A percentile compares a stretch with the other conserved stretches of the same genome.
These are phyloP conservation scores for Wickerhamomyces chambardii DNA, from an alignment of 805 yeast species.

Conservation along the genomic window DNA sequence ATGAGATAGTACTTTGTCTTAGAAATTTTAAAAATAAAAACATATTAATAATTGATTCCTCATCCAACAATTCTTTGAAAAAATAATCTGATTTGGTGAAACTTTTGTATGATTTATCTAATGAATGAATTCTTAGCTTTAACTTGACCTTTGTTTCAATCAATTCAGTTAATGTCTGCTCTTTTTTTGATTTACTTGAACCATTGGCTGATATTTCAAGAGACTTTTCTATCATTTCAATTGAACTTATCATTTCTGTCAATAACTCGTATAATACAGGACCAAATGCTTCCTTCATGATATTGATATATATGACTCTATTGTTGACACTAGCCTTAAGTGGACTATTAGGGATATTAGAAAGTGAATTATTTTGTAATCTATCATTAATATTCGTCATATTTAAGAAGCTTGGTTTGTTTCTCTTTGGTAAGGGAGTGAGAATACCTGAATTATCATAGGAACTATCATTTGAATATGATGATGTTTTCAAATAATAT, in stretches of 20 bases:
- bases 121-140: slow-evolving; percentile 18
- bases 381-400: too few relatives aligned
- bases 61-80: slow-evolving; percentile 23
- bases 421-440: slow-evolving; percentile 25
- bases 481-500: too few relatives aligned
- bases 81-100: slow-evolving; percentile 27
- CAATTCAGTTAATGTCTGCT: slow-evolving; percentile 4
- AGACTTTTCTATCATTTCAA: slow-evolving; percentile 15
- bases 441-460: slow-evolving; percentile 14
- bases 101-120: slow-evolving; percentile 25
- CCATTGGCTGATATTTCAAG: slow-evolving; percentile 2
- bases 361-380: neutral
- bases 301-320: slow-evolving; percentile 16
- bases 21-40: slow-evolving; percentile 31
- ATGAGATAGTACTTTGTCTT: slow-evolving; percentile 28
- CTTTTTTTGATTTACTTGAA: neutral
- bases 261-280: slow-evolving; percentile 19
- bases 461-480: too few relatives aligned
- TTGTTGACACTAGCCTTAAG: slow-evolving; percentile 1
- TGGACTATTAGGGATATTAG: slow-evolving; percentile 2
- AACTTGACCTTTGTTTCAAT: slow-evolving; percentile 12
- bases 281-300: slow-evolving; percentile 24
- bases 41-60: slow-evolving; percentile 26
- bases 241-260: slow-evolving; percentile 20
- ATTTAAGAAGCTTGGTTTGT: neutral